phyloP scores from a whole-genome alignment of 139 green algal genomes.

The Auxenochlorella pyrenoidosa region DNA sequence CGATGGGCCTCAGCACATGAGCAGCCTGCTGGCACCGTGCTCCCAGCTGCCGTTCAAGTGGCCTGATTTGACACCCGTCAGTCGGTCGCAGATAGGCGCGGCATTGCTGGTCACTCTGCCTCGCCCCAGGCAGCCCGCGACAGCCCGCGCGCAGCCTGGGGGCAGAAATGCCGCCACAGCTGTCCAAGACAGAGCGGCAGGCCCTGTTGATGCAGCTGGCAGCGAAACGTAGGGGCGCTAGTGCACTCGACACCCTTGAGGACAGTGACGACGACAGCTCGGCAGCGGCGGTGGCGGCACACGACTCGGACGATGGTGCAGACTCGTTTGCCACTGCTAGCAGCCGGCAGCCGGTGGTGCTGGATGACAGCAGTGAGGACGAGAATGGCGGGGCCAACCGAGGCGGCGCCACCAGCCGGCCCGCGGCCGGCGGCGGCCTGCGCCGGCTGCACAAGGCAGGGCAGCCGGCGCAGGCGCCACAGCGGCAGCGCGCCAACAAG shows the following conservation, averaged over 20 bases:
- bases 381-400: background rate
- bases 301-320: background rate
- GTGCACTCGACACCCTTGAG: background rate
- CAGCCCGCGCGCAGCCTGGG: too few species aligned
- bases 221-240: background rate
- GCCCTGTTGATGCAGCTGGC: background rate
- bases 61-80: too few species aligned
- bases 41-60: too few species aligned
- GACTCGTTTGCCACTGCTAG: background rate
- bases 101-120: too few species aligned
- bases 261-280: background rate
- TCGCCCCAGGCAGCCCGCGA: too few species aligned
- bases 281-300: background rate
- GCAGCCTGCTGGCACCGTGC: too few species aligned
- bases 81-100: too few species aligned
- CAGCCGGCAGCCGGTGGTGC: background rate
- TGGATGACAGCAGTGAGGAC: slow-evolving; percentile 10
- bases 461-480: too few species aligned
- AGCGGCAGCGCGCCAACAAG: background rate
- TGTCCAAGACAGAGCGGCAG: background rate
- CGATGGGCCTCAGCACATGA: too few species aligned
- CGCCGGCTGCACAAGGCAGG: slow-evolving; percentile 14
- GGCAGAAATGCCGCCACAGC: background rate
- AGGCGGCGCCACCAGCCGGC: background rate
- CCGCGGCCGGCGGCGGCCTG: background rate